Base-by-base conservation (phyloP, 2,329 filamentous ascomycete genomes). In the Sporothrix luriei region DNA sequence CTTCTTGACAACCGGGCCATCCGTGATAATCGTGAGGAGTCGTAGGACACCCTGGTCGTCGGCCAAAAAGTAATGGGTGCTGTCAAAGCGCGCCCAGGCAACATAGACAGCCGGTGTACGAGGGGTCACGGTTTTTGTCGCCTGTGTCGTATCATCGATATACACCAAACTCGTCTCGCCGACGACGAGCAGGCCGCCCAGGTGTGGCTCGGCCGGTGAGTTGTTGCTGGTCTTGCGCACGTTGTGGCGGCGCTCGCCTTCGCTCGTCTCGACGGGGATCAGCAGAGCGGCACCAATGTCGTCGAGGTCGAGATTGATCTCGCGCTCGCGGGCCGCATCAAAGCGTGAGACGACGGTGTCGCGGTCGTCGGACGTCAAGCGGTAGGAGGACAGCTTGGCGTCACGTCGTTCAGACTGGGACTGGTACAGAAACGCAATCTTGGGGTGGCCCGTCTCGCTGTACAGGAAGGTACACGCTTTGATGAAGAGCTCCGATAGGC, bases 11-110 rank as follows among this genome's bases (percentile, higher is more conserved):
- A 89, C 86, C 6, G 87, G 85, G 3, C 87, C 84, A 11, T 84
- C 82, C 2, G 92, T 84, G 16, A 91, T 79, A 14, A 99, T 87
- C 77, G 93, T 93, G 49, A 99, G 82, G n/a, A 97, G 82, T 76
- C 94, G 93, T 29, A 99, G 79, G 65, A 86, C 87, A 19, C 95
- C 94, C 76, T 95, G 97, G 75, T 97, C 93, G 77, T 99, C 95
- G 1, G 91, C 93, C 2, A 99, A 81, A n/a, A 97, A 83, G 81
- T 93, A 98, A 75, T 90, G 86, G 51, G 90, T 89, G 29, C 88
- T 87, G 75, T 98, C 92, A 66, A 95, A 89, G 75, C 90, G 88
- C 72, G 91, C 91, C 94, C 94, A 99, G 2, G 93, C 89, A n/a
- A 95, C 90, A 74, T 96, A 98, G 48, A 97, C 90, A 2, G 91